These are phyloP conservation scores for Daldinia decipiens DNA, from an alignment of 495 filamentous ascomycete species.

Conservation along the genomic window DNA sequence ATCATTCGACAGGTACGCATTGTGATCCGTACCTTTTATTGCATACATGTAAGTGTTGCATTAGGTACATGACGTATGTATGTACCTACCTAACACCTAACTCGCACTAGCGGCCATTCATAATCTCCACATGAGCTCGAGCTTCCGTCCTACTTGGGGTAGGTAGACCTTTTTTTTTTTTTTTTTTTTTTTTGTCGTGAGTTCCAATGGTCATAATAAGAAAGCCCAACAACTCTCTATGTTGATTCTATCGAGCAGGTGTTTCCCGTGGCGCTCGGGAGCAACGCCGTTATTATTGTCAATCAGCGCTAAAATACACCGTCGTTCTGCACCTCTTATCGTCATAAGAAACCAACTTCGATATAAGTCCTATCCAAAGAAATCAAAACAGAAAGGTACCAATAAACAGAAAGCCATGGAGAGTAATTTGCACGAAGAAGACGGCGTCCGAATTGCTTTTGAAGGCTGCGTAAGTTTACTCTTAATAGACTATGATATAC, in stretches of 20 bases:
- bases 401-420: constrained; percentile 8
- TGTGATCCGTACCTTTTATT: too few relatives aligned
- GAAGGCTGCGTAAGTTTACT: constrained; percentile 79
- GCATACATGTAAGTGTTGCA: too few relatives aligned
- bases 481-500: not conserved
- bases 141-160: not conserved
- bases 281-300: constrained; percentile 12
- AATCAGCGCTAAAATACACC: constrained; percentile 14
- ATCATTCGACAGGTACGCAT: too few relatives aligned
- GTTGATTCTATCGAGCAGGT: constrained; percentile 16
- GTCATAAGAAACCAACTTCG: not conserved
- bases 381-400: too few relatives aligned
- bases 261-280: constrained; percentile 1
- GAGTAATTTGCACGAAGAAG: constrained; percentile 32
- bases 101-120: not conserved
- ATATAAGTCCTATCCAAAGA: not conserved
- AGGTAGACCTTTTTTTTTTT: not conserved
- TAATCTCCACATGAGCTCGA: not conserved
- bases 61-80: too few relatives aligned
- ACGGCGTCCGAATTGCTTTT: constrained; percentile 66
- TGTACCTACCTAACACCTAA: too few relatives aligned
- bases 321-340: not conserved
- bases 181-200: too few relatives aligned
- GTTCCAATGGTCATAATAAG: not conserved
- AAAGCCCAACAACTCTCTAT: not conserved